Conservation (phyloP, 1,139 yeast species). For the Lodderomyces parapsilosis region DNA sequence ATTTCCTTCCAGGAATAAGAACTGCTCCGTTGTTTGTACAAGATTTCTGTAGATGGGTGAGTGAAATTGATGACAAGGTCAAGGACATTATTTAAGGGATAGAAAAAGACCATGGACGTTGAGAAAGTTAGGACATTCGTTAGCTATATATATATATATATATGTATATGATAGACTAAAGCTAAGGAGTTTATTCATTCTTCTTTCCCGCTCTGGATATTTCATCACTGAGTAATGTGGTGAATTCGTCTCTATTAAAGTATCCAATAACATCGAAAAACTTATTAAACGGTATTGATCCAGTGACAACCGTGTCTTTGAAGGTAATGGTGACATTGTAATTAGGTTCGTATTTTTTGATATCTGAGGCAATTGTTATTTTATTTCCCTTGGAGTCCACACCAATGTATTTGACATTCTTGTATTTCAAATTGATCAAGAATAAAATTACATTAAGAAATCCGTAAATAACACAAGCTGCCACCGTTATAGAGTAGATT, state of each 20-base stretch:
- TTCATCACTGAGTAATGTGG: constrained; percentile 27
- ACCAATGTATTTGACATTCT: constrained; percentile 63
- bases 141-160: neutral
- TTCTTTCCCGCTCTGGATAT: constrained; percentile 20
- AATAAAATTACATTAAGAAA: constrained; percentile 48
- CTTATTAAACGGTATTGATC: constrained; percentile 35
- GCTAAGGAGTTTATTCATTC: constrained; percentile 11
- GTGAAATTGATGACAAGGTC: constrained; percentile 51
- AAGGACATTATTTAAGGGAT: constrained; percentile 10
- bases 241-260: constrained; percentile 41
- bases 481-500: constrained; percentile 30
- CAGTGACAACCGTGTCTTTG: constrained; percentile 22
- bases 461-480: constrained; percentile 52
- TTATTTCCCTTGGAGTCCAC: constrained; percentile 32
- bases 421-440: constrained; percentile 43
- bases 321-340: constrained; percentile 26
- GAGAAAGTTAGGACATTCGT: neutral
- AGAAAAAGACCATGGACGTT: neutral
- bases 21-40: constrained; percentile 51
- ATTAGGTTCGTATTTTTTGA: constrained; percentile 43
- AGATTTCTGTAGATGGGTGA: constrained; percentile 45
- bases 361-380: constrained; percentile 36
- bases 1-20: constrained; percentile 53
- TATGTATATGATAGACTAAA: neutral
- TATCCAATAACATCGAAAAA: constrained; percentile 50